A percentile compares a stretch with the other conserved stretches of the same genome.
These are phyloP conservation scores for Fusarium temperatum DNA, from an alignment of 2,329 filamentous ascomycete genomes.

Conservation along the genomic window DNA sequence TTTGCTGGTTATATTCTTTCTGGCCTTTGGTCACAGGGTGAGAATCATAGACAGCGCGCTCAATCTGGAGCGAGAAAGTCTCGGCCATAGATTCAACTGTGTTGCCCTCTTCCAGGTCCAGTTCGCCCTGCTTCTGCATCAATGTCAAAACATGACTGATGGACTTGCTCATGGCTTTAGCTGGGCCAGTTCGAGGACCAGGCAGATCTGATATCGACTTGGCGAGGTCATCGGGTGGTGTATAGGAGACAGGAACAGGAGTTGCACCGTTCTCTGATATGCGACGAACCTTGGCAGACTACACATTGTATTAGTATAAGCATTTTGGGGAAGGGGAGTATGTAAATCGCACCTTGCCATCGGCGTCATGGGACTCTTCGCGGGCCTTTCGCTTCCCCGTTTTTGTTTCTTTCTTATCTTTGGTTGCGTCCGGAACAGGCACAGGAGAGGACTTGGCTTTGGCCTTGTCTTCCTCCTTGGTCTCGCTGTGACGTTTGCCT, in stretches of 20 bases:
- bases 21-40: slow-evolving; percentile 58
- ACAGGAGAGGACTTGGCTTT: slow-evolving; percentile 53
- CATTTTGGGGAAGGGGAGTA: neutral
- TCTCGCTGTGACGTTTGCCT: slow-evolving; percentile 72
- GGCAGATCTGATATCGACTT: slow-evolving; percentile 65
- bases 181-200: slow-evolving; percentile 71
- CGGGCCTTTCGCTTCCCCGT: slow-evolving; percentile 66
- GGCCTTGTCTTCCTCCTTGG: slow-evolving; percentile 67
- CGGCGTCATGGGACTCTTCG: slow-evolving; percentile 64
- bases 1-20: slow-evolving; percentile 67
- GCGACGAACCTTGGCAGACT: slow-evolving; percentile 61
- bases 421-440: slow-evolving; percentile 49
- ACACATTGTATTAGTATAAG: neutral
- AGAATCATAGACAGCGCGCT: slow-evolving; percentile 72
- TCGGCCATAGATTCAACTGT: slow-evolving; percentile 72
- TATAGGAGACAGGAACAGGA: slow-evolving; percentile 50
- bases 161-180: slow-evolving; percentile 75
- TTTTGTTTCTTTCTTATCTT: slow-evolving; percentile 60
- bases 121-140: slow-evolving; percentile 72
- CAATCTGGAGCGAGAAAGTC: slow-evolving; percentile 79
- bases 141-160: slow-evolving; percentile 72
- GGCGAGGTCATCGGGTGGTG: slow-evolving; percentile 61
- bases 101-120: slow-evolving; percentile 69
- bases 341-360: slow-evolving; percentile 56
- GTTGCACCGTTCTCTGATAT: slow-evolving; percentile 59